Base-by-base conservation (phyloP, 768 basidiomycete species). In the Suillus bovinus region DNA sequence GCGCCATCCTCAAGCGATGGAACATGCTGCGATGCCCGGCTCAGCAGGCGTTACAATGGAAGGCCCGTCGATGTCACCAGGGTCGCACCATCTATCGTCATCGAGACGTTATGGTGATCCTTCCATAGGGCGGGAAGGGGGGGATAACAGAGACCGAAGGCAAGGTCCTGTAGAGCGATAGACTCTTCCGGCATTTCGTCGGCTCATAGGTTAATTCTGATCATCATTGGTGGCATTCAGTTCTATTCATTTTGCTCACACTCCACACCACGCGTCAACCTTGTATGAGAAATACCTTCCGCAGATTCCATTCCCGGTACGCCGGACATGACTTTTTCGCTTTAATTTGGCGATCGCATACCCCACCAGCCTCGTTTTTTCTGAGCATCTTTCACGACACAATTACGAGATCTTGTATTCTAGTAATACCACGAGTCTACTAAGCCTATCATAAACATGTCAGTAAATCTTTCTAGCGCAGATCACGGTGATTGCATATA, bases 31-130 rank as follows among this genome's bases (percentile, higher is more conserved):
- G 42, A 34, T 68, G 61, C 49, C 70, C 50, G 66, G 62, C 33
- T 39, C 64, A 47, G 64, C 71, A 63, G 68, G 70, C 17, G 64
- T 74, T 66, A 54, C 71, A 65, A 74, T 76, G 71, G 74, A 74
- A 46, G 71, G 70, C 9, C 39, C 69, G 0, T 60, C 67, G 34
- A 69, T 71, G 0, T 64, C 67, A 65, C 70, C 77, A 65, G 67
- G 73, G 68, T 66, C 73, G 54, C 69, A 71, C 62, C 72, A 78
- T 66, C 64, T 79, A 63, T 68, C 71, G 61, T 69, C 74, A 52
- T 74, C 71, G 20, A 68, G 72, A 65, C 68, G 80, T 59, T 75
- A 74, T 31, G 75, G 74, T 60, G 80, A 81, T 39, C 58, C 77
- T 54, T 68, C 70, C 11, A 63, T 71, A 50, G 64, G 76, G 68